Evolutionary conservation across 345 rosid species (phyloP).

Genomic region (Gossypium herbaceum): DNA sequence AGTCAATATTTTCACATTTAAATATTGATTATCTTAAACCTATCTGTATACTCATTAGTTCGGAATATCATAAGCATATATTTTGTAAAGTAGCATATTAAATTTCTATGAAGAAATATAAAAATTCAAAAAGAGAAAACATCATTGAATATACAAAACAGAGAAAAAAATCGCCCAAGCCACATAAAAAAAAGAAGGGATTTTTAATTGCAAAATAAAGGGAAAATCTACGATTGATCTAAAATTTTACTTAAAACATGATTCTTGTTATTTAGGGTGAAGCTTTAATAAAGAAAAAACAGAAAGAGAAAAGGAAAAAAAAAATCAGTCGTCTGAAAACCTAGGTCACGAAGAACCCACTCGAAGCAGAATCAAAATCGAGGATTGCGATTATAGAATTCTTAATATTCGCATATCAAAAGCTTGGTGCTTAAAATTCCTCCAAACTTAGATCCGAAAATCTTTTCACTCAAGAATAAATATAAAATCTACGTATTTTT

Average conservation of each 20-base stretch:
- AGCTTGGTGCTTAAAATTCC: background rate
- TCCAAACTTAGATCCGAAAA: background rate
- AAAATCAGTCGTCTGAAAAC: conserved; percentile 1
- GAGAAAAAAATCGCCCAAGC: background rate
- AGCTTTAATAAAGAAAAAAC: background rate
- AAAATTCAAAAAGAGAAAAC: background rate
- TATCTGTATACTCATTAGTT: background rate
- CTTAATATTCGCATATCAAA: background rate
- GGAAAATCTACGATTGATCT: conserved; percentile 1
- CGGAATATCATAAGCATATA: background rate
- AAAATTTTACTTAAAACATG: background rate
- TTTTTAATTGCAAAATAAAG: background rate
- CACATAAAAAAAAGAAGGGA: background rate
- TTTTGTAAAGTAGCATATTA: background rate
- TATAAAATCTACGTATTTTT: background rate
- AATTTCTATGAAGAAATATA: background rate
- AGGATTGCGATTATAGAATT: background rate
- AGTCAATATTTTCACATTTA: background rate
- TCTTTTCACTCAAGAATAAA: background rate
- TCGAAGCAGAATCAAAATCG: conserved; percentile 10
- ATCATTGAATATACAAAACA: background rate
- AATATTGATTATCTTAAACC: background rate
- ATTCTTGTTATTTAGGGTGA: background rate
- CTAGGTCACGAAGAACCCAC: conserved; percentile 10
- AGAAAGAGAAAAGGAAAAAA: no score